phyloP scores from a whole-genome alignment of 257 asterid species.

The Nicotiana attenuata region DNA sequence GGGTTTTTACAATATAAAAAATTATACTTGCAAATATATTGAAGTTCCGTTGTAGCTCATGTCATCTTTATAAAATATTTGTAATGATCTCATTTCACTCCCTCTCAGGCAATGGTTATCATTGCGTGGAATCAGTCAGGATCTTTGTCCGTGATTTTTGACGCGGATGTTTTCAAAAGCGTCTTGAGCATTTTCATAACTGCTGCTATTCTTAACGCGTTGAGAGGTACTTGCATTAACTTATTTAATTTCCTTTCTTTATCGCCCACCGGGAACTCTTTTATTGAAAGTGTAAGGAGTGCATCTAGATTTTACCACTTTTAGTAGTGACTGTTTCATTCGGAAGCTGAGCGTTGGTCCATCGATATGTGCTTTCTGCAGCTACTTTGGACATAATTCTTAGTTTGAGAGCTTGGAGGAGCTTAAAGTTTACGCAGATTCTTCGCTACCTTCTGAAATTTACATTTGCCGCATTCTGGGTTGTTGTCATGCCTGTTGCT shows the following conservation, averaged over 20 bases:
- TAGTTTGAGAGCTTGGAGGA: slow-evolving; percentile 81
- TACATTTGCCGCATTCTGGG: slow-evolving; percentile 81
- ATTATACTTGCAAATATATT: not conserved
- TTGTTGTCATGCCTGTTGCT: slow-evolving; percentile 76
- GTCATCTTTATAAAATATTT: not conserved
- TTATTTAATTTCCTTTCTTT: slow-evolving; percentile 3
- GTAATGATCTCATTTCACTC: not conserved
- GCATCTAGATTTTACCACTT: not conserved
- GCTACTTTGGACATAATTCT: slow-evolving; percentile 85
- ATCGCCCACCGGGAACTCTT: not conserved
- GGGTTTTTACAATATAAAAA: not conserved
- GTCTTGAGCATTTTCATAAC: slow-evolving; percentile 92
- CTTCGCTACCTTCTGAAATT: slow-evolving; percentile 86
- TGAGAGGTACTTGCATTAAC: slow-evolving; percentile 53
- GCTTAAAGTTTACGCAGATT: slow-evolving; percentile 68
- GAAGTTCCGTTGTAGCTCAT: not conserved
- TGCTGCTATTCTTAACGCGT: slow-evolving; percentile 77
- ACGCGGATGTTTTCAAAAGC: slow-evolving; percentile 56
- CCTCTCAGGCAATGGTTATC: slow-evolving; percentile 82
- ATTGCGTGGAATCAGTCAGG: slow-evolving; percentile 85
- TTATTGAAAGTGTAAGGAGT: not conserved
- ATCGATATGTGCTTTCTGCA: slow-evolving; percentile 34
- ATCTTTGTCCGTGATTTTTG: slow-evolving; percentile 50
- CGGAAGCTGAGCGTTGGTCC: not conserved
- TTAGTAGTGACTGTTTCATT: not conserved